phyloP scores from a whole-genome alignment of 2,329 filamentous ascomycete genomes.

The Neoascochyta sp. region DNA sequence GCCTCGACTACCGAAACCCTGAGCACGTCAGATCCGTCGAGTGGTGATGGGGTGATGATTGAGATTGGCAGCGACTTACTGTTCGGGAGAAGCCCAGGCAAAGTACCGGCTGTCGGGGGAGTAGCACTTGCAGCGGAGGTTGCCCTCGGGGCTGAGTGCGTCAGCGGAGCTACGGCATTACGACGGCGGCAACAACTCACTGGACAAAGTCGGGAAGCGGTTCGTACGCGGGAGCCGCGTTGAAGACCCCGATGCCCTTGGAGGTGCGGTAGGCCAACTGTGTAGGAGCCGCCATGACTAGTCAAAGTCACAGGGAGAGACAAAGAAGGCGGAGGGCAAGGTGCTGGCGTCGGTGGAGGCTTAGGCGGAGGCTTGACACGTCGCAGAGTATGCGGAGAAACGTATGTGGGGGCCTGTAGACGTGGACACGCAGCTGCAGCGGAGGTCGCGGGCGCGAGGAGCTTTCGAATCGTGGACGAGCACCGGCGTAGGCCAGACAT shows the following conservation, averaged over 20 bases:
- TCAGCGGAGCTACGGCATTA: no score
- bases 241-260: conserved; percentile 91
- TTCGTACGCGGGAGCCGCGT: conserved; percentile 86
- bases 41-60: no score
- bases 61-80: conserved; percentile 43
- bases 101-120: conserved; percentile 95
- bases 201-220: conserved; percentile 71
- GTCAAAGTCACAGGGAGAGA: conserved; percentile 70
- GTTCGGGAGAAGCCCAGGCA: conserved; percentile 84
- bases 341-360: conserved; percentile 32
- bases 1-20: conserved; percentile 83
- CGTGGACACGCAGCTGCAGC: no score
- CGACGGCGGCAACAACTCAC: no score
- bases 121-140: conserved; percentile 90
- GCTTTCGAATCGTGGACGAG: no score
- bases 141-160: conserved; percentile 72
- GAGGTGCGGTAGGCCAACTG: conserved; percentile 97
- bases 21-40: conserved; percentile 6
- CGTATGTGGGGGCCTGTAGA: no score
- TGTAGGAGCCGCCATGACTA: conserved; percentile 90
- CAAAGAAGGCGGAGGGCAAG: conserved; percentile 24
- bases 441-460: no score
- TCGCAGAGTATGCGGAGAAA: no score
- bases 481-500: no score
- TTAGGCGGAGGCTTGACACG: conserved; percentile 32